Percentiles rank a stretch among this genome's conserved stretches.
Conservation (phyloP, 495 filamentous ascomycete species). For the Aspergillus panamensis region DNA sequence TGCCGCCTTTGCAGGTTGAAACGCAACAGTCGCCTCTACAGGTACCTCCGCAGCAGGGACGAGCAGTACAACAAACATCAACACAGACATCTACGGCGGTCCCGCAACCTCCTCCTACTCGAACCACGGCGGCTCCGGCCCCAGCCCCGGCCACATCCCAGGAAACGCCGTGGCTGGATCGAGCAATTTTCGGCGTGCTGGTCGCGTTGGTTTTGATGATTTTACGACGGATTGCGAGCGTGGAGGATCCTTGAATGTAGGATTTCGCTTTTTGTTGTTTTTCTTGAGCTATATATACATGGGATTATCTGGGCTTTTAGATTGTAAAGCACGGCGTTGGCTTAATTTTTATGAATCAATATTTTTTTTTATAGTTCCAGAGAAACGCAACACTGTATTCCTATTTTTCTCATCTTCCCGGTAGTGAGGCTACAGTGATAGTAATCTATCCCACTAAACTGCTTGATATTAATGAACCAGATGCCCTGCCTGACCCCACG, state of each 20-base stretch:
- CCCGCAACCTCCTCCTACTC: neutral
- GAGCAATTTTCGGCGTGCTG: slow-evolving; percentile 52
- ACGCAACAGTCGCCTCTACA: neutral
- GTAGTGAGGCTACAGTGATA: too few species aligned
- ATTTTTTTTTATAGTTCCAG: too few species aligned
- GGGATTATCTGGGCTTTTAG: too few species aligned
- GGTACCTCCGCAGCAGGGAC: neutral
- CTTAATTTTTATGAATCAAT: too few species aligned
- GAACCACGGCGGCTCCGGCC: neutral
- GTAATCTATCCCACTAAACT: too few species aligned
- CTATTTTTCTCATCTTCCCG: too few species aligned
- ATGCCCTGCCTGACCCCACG: too few species aligned
- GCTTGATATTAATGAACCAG: too few species aligned
- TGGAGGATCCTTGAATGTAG: slow-evolving; percentile 23
- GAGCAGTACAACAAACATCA: neutral
- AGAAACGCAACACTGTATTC: too few species aligned
- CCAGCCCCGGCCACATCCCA: slow-evolving; percentile 16
- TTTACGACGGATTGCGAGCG: slow-evolving; percentile 33
- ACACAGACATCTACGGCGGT: slow-evolving; percentile 7
- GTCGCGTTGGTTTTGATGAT: slow-evolving; percentile 48
- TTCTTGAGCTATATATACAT: too few species aligned
- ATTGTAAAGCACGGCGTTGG: too few species aligned
- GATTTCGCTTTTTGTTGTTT: too few species aligned
- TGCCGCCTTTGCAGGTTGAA: neutral
- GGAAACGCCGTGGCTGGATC: slow-evolving; percentile 52